Evolutionary conservation across 2,329 filamentous ascomycete species (phyloP).

Genomic region (Botryosphaeria agaves): DNA sequence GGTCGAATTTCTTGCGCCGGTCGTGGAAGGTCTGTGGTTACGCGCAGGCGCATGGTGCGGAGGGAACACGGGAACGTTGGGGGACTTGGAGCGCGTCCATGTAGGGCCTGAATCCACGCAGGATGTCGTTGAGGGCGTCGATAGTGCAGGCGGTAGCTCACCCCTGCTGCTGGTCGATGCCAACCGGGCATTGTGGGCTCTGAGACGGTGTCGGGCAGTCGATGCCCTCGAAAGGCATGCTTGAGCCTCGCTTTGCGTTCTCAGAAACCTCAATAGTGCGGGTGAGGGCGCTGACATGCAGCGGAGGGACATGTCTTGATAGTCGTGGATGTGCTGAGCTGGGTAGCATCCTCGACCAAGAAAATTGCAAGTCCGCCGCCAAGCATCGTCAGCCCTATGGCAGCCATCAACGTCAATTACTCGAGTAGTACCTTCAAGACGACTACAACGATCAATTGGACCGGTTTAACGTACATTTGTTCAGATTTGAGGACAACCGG

Average conservation of each 20-base stretch:
- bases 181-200: background rate
- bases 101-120: too few relatives aligned
- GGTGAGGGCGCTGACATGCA: constrained; percentile 16
- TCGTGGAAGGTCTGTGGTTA: background rate
- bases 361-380: too few relatives aligned
- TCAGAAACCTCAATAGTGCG: constrained; percentile 18
- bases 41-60: too few relatives aligned
- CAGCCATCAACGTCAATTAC: too few relatives aligned
- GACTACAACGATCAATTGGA: too few relatives aligned
- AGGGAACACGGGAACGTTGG: background rate
- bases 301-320: constrained; percentile 14
- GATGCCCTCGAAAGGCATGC: background rate
- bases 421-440: too few relatives aligned
- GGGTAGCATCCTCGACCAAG: too few relatives aligned
- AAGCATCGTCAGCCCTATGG: too few relatives aligned
- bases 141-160: background rate
- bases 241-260: constrained; percentile 14
- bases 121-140: background rate
- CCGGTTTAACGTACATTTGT: too few relatives aligned
- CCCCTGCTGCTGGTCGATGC: constrained; percentile 1
- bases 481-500: too few relatives aligned
- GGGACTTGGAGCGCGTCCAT: too few relatives aligned
- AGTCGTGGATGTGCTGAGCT: too few relatives aligned
- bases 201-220: background rate
- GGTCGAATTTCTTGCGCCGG: background rate